Conservation (phyloP, 305 asterid species). For the Fraxinus ornus region DNA sequence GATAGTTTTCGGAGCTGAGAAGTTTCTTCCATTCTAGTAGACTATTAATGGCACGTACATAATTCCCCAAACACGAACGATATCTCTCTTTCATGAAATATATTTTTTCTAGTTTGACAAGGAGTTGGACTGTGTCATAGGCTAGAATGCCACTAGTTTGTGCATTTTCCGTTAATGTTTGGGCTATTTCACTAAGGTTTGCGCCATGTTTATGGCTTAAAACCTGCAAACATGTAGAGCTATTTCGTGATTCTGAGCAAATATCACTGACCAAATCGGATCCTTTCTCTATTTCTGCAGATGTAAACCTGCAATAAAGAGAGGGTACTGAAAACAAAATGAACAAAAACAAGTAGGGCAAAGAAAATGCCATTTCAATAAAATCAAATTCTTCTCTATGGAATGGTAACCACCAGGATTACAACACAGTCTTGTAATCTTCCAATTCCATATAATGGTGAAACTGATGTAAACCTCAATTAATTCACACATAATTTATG, state of each 20-base stretch:
- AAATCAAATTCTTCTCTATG: background rate
- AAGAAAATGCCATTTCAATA: background rate
- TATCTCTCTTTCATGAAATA: background rate
- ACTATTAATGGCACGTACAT: background rate
- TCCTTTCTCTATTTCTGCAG: background rate
- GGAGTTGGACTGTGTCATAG: background rate
- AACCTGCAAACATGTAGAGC: background rate
- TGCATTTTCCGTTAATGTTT: background rate
- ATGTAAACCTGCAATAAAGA: background rate
- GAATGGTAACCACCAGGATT: background rate
- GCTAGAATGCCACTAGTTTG: background rate
- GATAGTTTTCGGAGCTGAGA: background rate
- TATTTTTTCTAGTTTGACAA: background rate
- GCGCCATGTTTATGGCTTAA: background rate
- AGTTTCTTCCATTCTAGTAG: background rate
- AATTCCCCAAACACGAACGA: background rate
- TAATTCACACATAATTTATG: background rate
- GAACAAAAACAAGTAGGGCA: background rate
- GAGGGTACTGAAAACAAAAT: background rate
- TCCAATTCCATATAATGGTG: background rate
- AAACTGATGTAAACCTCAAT: background rate
- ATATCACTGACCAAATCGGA: background rate
- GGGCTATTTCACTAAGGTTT: constrained; percentile 8
- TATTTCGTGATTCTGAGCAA: background rate
- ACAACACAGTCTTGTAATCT: too few relatives aligned